phyloP scores from a whole-genome alignment of 345 rosid species.

The Linum lewisii region DNA sequence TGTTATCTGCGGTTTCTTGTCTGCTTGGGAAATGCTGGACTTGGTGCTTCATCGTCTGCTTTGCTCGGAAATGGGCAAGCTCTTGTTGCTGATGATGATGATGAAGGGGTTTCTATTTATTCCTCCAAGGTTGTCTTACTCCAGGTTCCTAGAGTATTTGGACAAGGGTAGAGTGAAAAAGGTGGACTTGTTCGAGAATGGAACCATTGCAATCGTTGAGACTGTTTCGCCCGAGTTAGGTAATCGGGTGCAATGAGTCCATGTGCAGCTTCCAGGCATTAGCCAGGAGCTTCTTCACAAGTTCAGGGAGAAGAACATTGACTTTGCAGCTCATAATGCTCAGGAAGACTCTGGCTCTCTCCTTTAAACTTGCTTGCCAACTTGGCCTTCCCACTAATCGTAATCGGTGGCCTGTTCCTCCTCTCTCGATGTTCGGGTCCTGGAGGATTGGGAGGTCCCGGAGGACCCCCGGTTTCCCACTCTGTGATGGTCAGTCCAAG shows the following conservation, averaged over 20 bases:
- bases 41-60: conserved; percentile 47
- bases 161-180: conserved; percentile 81
- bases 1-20: too few relatives aligned
- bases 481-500: conserved; percentile 81
- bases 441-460: conserved; percentile 99
- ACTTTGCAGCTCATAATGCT: conserved; percentile 95
- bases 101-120: too few relatives aligned
- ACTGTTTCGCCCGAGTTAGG: conserved; percentile 96
- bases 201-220: conserved; percentile 96
- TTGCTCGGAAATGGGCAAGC: conserved; percentile 62
- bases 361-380: conserved; percentile 82
- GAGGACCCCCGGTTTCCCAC: conserved; percentile 96
- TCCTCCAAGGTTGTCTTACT: conserved; percentile 97
- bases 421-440: conserved; percentile 91
- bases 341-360: conserved; percentile 93
- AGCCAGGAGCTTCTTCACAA: conserved; percentile 95
- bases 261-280: conserved; percentile 93
- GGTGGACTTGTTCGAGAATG: conserved; percentile 92
- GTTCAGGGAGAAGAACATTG: conserved; percentile 90
- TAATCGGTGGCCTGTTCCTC: conserved; percentile 94
- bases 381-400: conserved; percentile 77
- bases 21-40: conserved; percentile 55
- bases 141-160: conserved; percentile 89
- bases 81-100: conserved; percentile 78
- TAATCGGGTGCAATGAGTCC: conserved; percentile 85